phyloP scores from a whole-genome alignment of 495 filamentous ascomycete genomes.

The Neurospora discreta region DNA sequence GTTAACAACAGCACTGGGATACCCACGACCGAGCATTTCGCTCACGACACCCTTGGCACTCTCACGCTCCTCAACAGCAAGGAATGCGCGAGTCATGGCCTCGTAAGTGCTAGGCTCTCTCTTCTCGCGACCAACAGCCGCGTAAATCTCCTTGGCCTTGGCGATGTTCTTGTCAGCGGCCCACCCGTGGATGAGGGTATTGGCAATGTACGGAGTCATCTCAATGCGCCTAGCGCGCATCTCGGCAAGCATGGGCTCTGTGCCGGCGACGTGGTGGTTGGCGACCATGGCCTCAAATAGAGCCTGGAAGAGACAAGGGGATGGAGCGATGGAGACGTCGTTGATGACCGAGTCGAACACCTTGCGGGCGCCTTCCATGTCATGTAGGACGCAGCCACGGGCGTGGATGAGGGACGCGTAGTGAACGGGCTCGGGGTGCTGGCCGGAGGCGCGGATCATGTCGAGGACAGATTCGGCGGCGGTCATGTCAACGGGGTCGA shows the following conservation, averaged over 20 bases:
- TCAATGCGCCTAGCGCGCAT: conserved; percentile 66
- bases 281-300: conserved; percentile 94
- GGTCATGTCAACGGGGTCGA: conserved; percentile 83
- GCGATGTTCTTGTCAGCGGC: conserved; percentile 69
- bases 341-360: conserved; percentile 73
- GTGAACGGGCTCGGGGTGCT: conserved; percentile 80
- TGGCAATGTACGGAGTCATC: conserved; percentile 95
- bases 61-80: conserved; percentile 67
- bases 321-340: conserved; percentile 50
- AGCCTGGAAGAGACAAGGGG: conserved; percentile 88
- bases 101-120: conserved; percentile 98
- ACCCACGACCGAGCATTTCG: conserved; percentile 85
- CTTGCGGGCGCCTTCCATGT: conserved; percentile 68
- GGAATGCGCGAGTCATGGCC: conserved; percentile 91
- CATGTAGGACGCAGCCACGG: conserved; percentile 86
- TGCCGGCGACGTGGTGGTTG: conserved; percentile 72
- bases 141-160: conserved; percentile 71
- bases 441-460: conserved; percentile 61
- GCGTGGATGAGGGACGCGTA: conserved; percentile 93
- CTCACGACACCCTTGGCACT: conserved; percentile 65
- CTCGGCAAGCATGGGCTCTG: conserved; percentile 56
- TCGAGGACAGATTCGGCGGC: conserved; percentile 81
- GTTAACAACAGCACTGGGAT: conserved; percentile 79
- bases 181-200: conserved; percentile 98
- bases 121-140: conserved; percentile 56